A percentile compares a stretch with the other conserved stretches of the same genome.
These are phyloP conservation scores for Pichia scutulata DNA, from an alignment of 805 yeast genomes.

Conservation along the genomic window DNA sequence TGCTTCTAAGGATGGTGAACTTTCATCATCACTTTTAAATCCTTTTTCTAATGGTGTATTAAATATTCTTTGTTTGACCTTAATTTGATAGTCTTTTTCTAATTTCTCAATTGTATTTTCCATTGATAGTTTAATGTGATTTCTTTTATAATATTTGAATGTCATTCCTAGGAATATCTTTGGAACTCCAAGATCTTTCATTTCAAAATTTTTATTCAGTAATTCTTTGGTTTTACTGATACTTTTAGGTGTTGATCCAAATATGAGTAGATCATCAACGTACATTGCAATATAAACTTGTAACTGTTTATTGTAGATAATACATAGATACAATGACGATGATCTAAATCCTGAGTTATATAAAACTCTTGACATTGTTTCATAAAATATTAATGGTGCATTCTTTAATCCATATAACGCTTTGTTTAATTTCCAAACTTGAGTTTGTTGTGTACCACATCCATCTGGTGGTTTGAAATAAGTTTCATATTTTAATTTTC, in stretches of 20 bases:
- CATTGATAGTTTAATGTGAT: too few species aligned
- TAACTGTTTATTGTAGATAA: not conserved
- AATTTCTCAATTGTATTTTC: not conserved
- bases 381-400: conserved; percentile 1
- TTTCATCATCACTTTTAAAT: not conserved
- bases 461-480: conserved; percentile 7
- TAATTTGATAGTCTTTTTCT: not conserved
- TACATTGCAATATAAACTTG: not conserved
- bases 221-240: not conserved
- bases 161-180: not conserved
- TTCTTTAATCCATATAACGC: conserved; percentile 3
- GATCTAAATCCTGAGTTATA: not conserved
- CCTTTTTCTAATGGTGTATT: not conserved
- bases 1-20: not conserved
- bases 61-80: not conserved
- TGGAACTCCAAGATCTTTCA: conserved; percentile 1
- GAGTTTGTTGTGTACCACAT: too few species aligned
- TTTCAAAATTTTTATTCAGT: not conserved
- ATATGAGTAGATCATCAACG: conserved; percentile 1
- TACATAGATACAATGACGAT: conserved; percentile 1
- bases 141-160: not conserved
- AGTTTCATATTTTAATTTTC: conserved; percentile 5
- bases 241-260: not conserved
- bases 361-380: not conserved
- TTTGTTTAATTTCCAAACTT: conserved; percentile 3